These are phyloP conservation scores for Jasminum sambac DNA, from an alignment of 257 asterid genomes.

Conservation along the genomic window DNA sequence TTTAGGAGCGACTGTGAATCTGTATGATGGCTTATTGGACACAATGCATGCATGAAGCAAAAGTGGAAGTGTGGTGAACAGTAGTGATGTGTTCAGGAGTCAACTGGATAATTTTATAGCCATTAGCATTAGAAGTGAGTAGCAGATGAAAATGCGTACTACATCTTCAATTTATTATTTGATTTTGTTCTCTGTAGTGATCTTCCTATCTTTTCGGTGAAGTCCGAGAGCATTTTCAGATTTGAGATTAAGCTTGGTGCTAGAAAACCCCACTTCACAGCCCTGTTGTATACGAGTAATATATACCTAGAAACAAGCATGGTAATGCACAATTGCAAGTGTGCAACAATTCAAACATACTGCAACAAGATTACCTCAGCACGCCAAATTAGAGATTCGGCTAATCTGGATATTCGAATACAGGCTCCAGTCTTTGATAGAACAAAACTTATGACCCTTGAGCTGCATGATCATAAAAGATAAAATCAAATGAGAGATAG, in stretches of 20 bases:
- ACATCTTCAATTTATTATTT: background rate
- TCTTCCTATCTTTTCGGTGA: background rate
- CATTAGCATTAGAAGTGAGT: background rate
- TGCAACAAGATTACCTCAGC: slow-evolving; percentile 62
- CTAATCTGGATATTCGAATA: slow-evolving; percentile 58
- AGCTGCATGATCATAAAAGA: slow-evolving; percentile 48
- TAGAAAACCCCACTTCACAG: slow-evolving; percentile 1
- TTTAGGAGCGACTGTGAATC: too few species aligned
- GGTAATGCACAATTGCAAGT: background rate
- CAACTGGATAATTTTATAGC: too few species aligned
- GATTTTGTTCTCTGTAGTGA: background rate
- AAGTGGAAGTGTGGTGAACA: too few species aligned
- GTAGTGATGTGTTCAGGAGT: too few species aligned
- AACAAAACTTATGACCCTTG: slow-evolving; percentile 49
- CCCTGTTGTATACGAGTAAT: background rate
- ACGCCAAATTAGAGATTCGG: slow-evolving; percentile 88
- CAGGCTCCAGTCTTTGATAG: slow-evolving; percentile 59
- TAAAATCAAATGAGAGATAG: slow-evolving; percentile 24
- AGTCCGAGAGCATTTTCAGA: background rate
- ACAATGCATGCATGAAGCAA: too few species aligned
- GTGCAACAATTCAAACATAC: slow-evolving; percentile 23
- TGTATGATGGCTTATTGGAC: too few species aligned
- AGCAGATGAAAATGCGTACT: background rate
- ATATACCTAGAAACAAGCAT: background rate
- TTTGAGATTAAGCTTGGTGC: background rate